A percentile compares a stretch with the other conserved stretches of the same genome.
Conservation (phyloP, 108 stramenopile genomes). For the Aurantiochytrium sp. region DNA sequence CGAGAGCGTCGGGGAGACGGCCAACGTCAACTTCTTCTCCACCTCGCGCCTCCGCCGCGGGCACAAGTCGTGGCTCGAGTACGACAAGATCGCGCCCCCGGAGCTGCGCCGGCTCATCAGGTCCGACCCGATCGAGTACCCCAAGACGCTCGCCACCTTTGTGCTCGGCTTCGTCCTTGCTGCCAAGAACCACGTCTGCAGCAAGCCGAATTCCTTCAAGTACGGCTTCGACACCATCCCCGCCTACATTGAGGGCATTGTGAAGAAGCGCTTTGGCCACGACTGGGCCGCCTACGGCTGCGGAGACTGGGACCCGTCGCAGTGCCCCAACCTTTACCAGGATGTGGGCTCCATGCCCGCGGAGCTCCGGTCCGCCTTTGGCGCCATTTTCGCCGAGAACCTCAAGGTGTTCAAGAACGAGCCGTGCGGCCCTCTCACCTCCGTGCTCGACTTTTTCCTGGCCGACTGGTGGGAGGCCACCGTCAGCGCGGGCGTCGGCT, state of each 20-base stretch:
- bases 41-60: not conserved
- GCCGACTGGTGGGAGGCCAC: not conserved
- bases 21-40: not conserved
- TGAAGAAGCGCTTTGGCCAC: not conserved
- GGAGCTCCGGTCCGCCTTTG: not conserved
- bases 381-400: not conserved
- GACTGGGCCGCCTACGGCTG: not conserved
- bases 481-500: not conserved
- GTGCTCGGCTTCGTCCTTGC: not conserved
- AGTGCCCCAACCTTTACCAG: not conserved
- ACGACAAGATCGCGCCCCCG: not conserved
- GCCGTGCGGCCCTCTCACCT: not conserved
- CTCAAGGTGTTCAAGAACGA: not conserved
- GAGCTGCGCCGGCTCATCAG: not conserved
- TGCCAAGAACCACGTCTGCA: not conserved
- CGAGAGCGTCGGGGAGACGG: not conserved
- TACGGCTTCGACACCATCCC: not conserved
- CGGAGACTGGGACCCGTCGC: not conserved
- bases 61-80: not conserved
- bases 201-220: not conserved
- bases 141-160: not conserved
- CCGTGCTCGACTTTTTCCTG: not conserved
- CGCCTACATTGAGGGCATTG: not conserved
- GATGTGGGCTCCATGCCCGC: not conserved
- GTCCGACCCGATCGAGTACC: not conserved